Percentiles rank a stretch among this genome's conserved stretches.
Conservation (phyloP, 1,284 basidiomycete genomes). For the Ceratorhiza oryzae-sativae region DNA sequence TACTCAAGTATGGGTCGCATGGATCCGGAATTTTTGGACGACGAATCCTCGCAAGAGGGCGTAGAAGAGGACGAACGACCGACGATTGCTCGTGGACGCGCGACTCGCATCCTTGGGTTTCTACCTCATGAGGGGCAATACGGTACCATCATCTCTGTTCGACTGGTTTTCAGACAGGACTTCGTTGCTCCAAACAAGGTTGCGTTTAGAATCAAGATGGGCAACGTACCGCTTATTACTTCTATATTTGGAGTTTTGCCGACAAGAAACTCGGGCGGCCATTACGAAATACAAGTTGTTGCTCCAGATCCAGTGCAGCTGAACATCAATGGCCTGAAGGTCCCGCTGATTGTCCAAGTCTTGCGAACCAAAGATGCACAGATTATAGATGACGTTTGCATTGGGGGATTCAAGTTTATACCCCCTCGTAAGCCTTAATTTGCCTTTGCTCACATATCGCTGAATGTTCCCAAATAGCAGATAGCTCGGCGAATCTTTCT, state of each 20-base stretch:
- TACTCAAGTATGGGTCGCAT: constrained; percentile 25
- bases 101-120: constrained; percentile 9
- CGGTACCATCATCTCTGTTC: not conserved
- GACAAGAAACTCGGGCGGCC: not conserved
- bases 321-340: constrained; percentile 3
- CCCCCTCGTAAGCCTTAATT: not conserved
- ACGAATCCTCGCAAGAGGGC: not conserved
- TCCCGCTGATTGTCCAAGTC: constrained; percentile 17
- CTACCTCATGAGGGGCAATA: not conserved
- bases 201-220: constrained; percentile 27
- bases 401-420: constrained; percentile 17
- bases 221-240: constrained; percentile 23
- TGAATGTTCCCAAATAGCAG: not conserved
- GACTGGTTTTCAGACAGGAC: constrained; percentile 4
- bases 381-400: constrained; percentile 26
- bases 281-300: constrained; percentile 2
- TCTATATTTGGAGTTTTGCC: not conserved
- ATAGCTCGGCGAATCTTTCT: not conserved
- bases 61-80: constrained; percentile 7
- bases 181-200: not conserved
- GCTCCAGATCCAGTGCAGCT: constrained; percentile 27
- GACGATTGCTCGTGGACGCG: constrained; percentile 1
- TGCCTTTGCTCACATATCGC: not conserved
- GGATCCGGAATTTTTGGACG: constrained; percentile 18
- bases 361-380: not conserved